phyloP scores from a whole-genome alignment of 805 yeast species.

The Starmerella vitae region DNA sequence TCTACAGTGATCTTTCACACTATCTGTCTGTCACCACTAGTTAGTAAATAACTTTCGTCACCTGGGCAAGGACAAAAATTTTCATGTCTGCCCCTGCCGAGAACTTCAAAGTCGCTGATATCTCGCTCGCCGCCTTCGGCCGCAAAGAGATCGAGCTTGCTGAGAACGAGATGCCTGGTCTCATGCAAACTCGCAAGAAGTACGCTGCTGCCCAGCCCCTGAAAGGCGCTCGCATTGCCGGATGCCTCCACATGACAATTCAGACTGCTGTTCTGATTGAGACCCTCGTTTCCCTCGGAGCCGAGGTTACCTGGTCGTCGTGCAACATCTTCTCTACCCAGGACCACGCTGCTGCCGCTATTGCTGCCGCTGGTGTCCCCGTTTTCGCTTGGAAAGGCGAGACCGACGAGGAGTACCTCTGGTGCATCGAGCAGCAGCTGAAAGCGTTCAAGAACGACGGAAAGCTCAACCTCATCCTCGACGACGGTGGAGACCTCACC shows the following conservation, averaged over 20 bases:
- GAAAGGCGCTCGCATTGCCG: slow-evolving; percentile 97
- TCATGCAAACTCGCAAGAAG: slow-evolving; percentile 89
- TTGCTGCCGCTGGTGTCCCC: slow-evolving; percentile 98
- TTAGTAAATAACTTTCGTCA: too few species aligned
- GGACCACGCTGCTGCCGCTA: slow-evolving; percentile 99
- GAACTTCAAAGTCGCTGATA: slow-evolving; percentile 92
- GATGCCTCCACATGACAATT: slow-evolving; percentile 98
- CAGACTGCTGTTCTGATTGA: slow-evolving; percentile 98
- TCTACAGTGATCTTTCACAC: too few species aligned
- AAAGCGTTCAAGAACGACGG: slow-evolving; percentile 92
- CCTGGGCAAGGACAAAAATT: too few species aligned
- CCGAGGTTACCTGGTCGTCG: slow-evolving; percentile 98
- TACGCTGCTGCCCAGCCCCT: slow-evolving; percentile 89
- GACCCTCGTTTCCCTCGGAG: slow-evolving; percentile 94
- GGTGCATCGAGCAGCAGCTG: slow-evolving; percentile 99
- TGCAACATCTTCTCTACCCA: slow-evolving; percentile 99
- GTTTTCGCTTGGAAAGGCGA: slow-evolving; percentile 99
- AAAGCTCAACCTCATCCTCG: slow-evolving; percentile 92
- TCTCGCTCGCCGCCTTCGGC: slow-evolving; percentile 98
- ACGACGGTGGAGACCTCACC: slow-evolving; percentile 99
- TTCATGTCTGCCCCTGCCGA: slow-evolving; percentile 56
- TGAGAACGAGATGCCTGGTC: slow-evolving; percentile 99
- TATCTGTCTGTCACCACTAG: too few species aligned
- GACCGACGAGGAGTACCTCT: slow-evolving; percentile 97
- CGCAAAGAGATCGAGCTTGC: slow-evolving; percentile 98